Base-by-base conservation (phyloP, 192 early-diverging fungal genomes). In the Mortierella claussenii region DNA sequence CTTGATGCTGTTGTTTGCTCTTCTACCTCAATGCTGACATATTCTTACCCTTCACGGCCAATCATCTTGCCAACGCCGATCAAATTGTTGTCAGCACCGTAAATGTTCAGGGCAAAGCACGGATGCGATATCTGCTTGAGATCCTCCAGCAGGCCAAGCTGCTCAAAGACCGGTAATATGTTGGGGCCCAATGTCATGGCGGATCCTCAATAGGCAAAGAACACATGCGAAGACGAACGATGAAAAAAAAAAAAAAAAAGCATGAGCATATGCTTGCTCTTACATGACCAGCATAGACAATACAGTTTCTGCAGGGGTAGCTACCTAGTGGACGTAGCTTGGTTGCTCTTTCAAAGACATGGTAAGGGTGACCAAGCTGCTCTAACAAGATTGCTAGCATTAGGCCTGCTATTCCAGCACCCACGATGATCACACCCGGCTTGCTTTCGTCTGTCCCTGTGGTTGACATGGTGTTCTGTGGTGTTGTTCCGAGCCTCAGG, bases 321-420 rank as follows among this genome's bases (percentile, higher is more conserved):
- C 4, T 60, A 60, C 58, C 58, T 4, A 60, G 45, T 26, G 58
- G 58, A 18, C 24, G 13, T 2, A 60, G 18, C 15, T 47, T 18
- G 26, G 43, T 4, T 6, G 56, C 23, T 4, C 43, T 4, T 27
- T 58, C 56, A 27, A 58, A 44, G 26, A 58, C 11, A 15, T 27
- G 37, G 42, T 58, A 42, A 4, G 36, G 21, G 24, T 45, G 34
- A 27, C 36, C 55, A 8, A 23, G 5, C n/a, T 28, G 32, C 24
- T 56, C 55, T 4, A 56, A 23, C 11, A 56, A 27, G 24, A 56
- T 12, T n/a, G 55, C 55, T 0, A 56, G 32, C 5, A 56, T 20
- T 15, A 56, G 1, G 24, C 55, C 37, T 1, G 17, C 37, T 1
- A 56, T 18, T 12, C 55, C 55, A 21, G 3, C 51, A 2, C 24